A percentile compares a stretch with the other conserved stretches of the same genome.
Evolutionary conservation across 257 asterid genomes (phyloP).

Genomic region (Cordia subcordata): DNA sequence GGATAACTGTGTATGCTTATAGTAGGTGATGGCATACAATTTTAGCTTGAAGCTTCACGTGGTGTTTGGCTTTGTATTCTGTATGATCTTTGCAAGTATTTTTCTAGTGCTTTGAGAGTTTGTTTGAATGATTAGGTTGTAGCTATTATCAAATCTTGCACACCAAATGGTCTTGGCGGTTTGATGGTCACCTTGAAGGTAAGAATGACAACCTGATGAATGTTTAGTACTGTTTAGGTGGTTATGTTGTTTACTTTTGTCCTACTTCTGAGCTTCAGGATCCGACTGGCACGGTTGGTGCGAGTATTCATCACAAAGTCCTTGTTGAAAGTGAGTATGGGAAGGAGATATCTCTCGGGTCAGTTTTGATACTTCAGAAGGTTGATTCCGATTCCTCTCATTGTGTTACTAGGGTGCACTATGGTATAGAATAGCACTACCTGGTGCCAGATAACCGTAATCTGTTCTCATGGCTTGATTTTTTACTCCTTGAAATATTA

Average conservation of each 20-base stretch:
- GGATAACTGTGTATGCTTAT: too few species aligned
- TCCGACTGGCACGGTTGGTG: slow-evolving; percentile 82
- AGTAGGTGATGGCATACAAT: too few species aligned
- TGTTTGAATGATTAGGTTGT: slow-evolving; percentile 56
- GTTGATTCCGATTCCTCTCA: slow-evolving; percentile 32
- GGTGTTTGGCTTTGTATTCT: neutral
- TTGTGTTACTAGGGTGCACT: slow-evolving; percentile 4
- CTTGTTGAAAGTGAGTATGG: slow-evolving; percentile 49
- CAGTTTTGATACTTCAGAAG: slow-evolving; percentile 72
- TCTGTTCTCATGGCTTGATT: neutral
- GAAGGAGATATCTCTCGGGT: slow-evolving; percentile 55
- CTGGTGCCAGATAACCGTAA: neutral
- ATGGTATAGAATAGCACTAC: neutral
- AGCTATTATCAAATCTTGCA: slow-evolving; percentile 72
- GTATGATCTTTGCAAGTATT: neutral
- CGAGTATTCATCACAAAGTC: slow-evolving; percentile 77
- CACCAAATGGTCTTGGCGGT: slow-evolving; percentile 76
- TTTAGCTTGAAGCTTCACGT: too few species aligned
- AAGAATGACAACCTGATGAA: slow-evolving; percentile 4
- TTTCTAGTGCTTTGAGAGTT: neutral
- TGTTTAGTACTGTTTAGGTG: neutral
- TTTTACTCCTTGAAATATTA: neutral
- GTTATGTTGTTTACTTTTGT: slow-evolving; percentile 14
- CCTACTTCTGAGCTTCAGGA: slow-evolving; percentile 44
- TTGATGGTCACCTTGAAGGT: slow-evolving; percentile 75